Evolutionary conservation across 2,329 filamentous ascomycete genomes (phyloP).

Genomic region (Cyclaneusma minus): DNA sequence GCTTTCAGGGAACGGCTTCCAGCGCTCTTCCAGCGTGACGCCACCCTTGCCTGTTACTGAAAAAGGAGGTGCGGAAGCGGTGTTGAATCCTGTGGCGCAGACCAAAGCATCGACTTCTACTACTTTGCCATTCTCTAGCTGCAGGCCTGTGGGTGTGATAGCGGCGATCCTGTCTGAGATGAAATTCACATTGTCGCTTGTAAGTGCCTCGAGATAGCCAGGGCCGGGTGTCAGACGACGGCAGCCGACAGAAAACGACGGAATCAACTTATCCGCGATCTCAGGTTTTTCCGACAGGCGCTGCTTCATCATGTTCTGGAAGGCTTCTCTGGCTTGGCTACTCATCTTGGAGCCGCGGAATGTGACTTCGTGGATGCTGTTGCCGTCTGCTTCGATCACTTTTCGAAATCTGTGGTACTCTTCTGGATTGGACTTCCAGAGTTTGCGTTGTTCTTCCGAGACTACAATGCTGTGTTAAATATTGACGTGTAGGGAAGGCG

Average conservation of each 20-base stretch:
- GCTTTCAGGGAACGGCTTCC: constrained; percentile 3
- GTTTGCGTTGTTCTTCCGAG: constrained; percentile 21
- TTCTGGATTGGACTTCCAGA: constrained; percentile 22
- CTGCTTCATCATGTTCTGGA: constrained; percentile 23
- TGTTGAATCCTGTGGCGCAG: constrained; percentile 14
- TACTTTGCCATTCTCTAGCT: constrained; percentile 11
- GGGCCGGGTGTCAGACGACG: constrained; percentile 28
- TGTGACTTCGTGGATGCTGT: constrained; percentile 25
- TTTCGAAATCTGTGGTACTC: constrained; percentile 26
- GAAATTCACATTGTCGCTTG: constrained; percentile 25
- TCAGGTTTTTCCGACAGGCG: constrained; percentile 25
- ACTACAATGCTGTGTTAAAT: constrained; percentile 16
- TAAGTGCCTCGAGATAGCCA: constrained; percentile 29
- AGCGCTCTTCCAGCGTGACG: constrained; percentile 4
- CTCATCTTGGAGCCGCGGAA: constrained; percentile 23
- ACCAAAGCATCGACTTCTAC: constrained; percentile 13
- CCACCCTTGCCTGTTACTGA: constrained; percentile 2
- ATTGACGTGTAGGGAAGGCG: not conserved
- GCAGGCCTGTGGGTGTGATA: constrained; percentile 19
- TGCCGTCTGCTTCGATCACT: constrained; percentile 26
- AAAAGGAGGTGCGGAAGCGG: constrained; percentile 1
- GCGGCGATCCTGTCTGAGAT: constrained; percentile 19
- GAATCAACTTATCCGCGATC: constrained; percentile 11
- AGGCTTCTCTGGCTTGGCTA: constrained; percentile 16
- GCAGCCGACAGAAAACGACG: constrained; percentile 18